These are phyloP conservation scores for Zygosaccharomyces lentus DNA, from an alignment of 805 yeast genomes.

Conservation along the genomic window DNA sequence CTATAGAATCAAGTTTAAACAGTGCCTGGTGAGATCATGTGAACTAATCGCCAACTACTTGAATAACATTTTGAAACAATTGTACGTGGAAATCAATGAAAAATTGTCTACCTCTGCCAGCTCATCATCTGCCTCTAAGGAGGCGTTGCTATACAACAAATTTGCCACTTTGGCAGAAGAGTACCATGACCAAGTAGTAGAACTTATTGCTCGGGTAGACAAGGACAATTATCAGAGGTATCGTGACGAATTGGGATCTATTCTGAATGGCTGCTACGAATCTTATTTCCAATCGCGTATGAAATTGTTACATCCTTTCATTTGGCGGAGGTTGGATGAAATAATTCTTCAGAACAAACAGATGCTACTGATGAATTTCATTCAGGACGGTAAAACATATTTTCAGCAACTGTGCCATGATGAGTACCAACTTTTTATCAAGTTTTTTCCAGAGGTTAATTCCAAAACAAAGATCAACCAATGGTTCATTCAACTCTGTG, in stretches of 20 bases:
- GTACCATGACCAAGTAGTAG: slow-evolving; percentile 40
- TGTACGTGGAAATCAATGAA: slow-evolving; percentile 30
- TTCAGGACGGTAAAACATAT: slow-evolving; percentile 58
- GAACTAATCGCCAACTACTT: slow-evolving; percentile 70
- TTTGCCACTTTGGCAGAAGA: slow-evolving; percentile 46
- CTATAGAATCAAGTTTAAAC: slow-evolving; percentile 69
- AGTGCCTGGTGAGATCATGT: slow-evolving; percentile 76
- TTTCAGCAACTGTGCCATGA: slow-evolving; percentile 55
- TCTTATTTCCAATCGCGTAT: slow-evolving; percentile 59
- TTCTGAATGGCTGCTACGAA: slow-evolving; percentile 52
- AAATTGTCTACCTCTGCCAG: slow-evolving; percentile 19
- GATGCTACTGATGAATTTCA: slow-evolving; percentile 47
- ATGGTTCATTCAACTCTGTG: slow-evolving; percentile 64
- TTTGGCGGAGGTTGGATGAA: slow-evolving; percentile 38
- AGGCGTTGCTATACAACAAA: slow-evolving; percentile 63
- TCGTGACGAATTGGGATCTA: slow-evolving; percentile 50
- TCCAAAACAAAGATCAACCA: slow-evolving; percentile 40
- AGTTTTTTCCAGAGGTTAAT: slow-evolving; percentile 44
- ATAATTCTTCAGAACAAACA: slow-evolving; percentile 20
- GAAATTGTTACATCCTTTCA: slow-evolving; percentile 43
- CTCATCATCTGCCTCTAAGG: slow-evolving; percentile 43
- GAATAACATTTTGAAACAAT: slow-evolving; percentile 37
- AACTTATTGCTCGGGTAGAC: slow-evolving; percentile 29
- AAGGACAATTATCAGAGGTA: slow-evolving; percentile 47
- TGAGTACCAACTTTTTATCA: slow-evolving; percentile 56